Evolutionary conservation across 306 rosid species (phyloP), one percentile per base, ranked within the genome.

Genomic region (Arachis stenosperma): DNA sequence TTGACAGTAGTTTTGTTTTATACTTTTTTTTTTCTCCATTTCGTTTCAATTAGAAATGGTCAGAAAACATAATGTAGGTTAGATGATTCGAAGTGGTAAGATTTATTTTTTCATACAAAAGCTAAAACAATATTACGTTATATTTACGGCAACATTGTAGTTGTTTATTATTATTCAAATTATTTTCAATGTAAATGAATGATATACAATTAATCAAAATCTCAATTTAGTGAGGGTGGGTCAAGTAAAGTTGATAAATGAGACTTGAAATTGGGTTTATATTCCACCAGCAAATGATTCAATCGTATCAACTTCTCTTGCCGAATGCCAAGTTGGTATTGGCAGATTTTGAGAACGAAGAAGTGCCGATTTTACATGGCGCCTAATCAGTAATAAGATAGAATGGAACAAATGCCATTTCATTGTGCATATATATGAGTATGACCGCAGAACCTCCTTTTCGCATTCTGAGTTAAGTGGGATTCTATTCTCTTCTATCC

Each of bases 321-420:
- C 13, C 51, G 0, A 9, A 8, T 46, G 11, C 13, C 13, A 8
- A 0, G 37, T 1, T 2, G 37, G 37, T 33, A 33, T 33, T 2
- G 37, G 4, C 37, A 33, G 37, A 46, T 46, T 9, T 46, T 46
- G 51, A 46, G 51, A 46, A 46, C 2, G 51, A 46, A 46, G 51
- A 22, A 22, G 27, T 44, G 9, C 10, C 9, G 8, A 10, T 46
- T 46, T 9, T 46, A 11, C 51, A 10, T 10, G 51, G n/a, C 11
- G 3, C 51, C 0, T 8, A 14, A 48, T 48, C 54, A 13, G 2
- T 54, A 54, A 33, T 74, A 54, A 44, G 27, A 29, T 54, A 52
- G 72, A 61, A 68, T 40, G 17, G 74, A 73, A 79, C 41, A 47
- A 43, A 10, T 74, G 1, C 67, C 8, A 60, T 15, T 41, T 42